Evolutionary conservation across 805 yeast genomes (phyloP), one percentile per base, ranked within the genome.

Genomic region (Metschnikowia koreensis): DNA sequence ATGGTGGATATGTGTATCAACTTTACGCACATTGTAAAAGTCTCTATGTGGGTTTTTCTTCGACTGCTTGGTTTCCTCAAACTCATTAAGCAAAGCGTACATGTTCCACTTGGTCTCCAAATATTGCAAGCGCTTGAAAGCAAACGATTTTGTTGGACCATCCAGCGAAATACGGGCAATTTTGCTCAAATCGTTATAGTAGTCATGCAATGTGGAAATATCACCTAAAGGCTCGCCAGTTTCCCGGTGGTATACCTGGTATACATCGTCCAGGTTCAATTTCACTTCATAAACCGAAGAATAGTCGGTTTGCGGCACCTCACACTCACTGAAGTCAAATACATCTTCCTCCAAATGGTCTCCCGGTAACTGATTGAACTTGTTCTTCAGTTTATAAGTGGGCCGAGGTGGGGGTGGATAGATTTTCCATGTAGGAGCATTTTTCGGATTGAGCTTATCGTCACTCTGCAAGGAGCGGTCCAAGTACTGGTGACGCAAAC

Each of bases 1-100:
- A 68, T 96, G 99, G 68, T 94, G 99, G 61, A 94, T 97, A 77
- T 94, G 99, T 16, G 98, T 94, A 66, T 93, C 99, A 38, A 94
- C 97, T 67, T 93, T 93, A 73, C 98, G 83, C 41, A 91, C 97
- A 64, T 93, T 93, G 73, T 93, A 93, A 66, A 93, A 94, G 69
- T 93, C 99, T 68, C 99, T 84, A 67, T 94, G 99, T 5, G 98
- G 98, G 59, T 92, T 92, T 54, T 84, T 82, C 70, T 94, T 94
- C 9, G 96, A 86, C 57, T 89, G 94, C 15, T 92, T 84, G 16
- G 86, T 87, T 68, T 94, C 99, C 64, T 90, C 94, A 66, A 89
- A 92, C 65, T 93, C 98, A 66, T 94, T 94, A 60, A 93, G 75
- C 55, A 94, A 70, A 54, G 82, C 81, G 73, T 93, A 94, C 70